Conservation (phyloP, 305 asterid species). For the Fraxinus baroniana region DNA sequence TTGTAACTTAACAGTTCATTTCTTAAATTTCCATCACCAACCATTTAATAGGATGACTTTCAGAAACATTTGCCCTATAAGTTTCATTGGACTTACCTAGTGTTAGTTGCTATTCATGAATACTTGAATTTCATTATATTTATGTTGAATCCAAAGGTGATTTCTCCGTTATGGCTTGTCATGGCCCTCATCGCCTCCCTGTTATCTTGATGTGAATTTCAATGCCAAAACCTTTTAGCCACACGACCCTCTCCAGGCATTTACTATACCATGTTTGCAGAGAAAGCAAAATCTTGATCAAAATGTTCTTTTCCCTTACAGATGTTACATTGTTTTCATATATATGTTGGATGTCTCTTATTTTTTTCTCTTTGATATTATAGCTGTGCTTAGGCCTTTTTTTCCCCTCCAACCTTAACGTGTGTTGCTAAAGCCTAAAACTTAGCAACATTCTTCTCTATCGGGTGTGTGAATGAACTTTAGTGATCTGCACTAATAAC, state of each 20-base stretch:
- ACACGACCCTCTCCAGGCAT: neutral
- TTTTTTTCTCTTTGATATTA: neutral
- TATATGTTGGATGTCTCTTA: neutral
- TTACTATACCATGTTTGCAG: neutral
- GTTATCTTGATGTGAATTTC: neutral
- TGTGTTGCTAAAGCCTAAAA: neutral
- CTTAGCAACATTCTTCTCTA: neutral
- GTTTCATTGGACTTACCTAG: neutral
- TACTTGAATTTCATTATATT: neutral
- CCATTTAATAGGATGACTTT: neutral
- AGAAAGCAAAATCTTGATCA: neutral
- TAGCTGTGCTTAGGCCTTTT: neutral
- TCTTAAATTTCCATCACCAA: neutral
- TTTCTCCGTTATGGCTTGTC: neutral
- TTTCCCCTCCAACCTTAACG: neutral
- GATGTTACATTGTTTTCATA: neutral
- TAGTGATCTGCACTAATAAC: neutral
- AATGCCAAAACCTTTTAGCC: neutral
- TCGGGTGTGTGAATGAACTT: neutral
- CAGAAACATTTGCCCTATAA: neutral
- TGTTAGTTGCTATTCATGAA: neutral
- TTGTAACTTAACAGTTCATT: neutral
- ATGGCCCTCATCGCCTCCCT: neutral
- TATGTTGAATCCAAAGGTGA: neutral
- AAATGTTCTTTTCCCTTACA: neutral